A percentile compares a stretch with the other conserved stretches of the same genome.
Conservation (phyloP, 1,284 basidiomycete species). For the Ustilago nuda region DNA sequence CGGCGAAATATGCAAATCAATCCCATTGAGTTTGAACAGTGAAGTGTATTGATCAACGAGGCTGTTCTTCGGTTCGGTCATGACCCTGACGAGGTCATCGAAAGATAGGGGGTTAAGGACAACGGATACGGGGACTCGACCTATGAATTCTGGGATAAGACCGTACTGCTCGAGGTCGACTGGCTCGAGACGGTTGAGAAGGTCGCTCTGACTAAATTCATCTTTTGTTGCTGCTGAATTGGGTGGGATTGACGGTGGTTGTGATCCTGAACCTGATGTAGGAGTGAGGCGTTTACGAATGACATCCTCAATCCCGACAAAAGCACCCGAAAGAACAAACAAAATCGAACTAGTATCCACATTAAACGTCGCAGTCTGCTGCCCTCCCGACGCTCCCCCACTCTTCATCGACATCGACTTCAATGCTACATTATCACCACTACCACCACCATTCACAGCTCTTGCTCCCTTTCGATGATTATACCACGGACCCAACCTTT, state of each 20-base stretch:
- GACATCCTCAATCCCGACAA: slow-evolving; percentile 88
- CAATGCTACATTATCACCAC: background rate
- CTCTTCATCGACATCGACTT: background rate
- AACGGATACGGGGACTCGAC: slow-evolving; percentile 86
- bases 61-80: slow-evolving; percentile 90
- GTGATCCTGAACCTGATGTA: background rate
- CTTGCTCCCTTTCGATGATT: slow-evolving; percentile 14
- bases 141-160: slow-evolving; percentile 91
- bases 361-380: slow-evolving; percentile 75
- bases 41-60: slow-evolving; percentile 88
- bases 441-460: background rate
- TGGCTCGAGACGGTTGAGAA: slow-evolving; percentile 22
- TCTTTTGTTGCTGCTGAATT: background rate
- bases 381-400: background rate
- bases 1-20: slow-evolving; percentile 44
- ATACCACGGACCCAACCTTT: slow-evolving; percentile 31
- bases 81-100: slow-evolving; percentile 84
- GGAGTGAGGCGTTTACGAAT: slow-evolving; percentile 56
- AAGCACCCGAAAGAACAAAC: slow-evolving; percentile 79
- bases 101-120: slow-evolving; percentile 80
- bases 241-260: background rate
- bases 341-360: slow-evolving; percentile 78
- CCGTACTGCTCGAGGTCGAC: slow-evolving; percentile 85
- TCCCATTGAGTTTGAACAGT: slow-evolving; percentile 74
- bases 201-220: slow-evolving; percentile 10